Evolutionary conservation across 1,284 basidiomycete genomes (phyloP).

Genomic region (Volvariella surrecta): DNA sequence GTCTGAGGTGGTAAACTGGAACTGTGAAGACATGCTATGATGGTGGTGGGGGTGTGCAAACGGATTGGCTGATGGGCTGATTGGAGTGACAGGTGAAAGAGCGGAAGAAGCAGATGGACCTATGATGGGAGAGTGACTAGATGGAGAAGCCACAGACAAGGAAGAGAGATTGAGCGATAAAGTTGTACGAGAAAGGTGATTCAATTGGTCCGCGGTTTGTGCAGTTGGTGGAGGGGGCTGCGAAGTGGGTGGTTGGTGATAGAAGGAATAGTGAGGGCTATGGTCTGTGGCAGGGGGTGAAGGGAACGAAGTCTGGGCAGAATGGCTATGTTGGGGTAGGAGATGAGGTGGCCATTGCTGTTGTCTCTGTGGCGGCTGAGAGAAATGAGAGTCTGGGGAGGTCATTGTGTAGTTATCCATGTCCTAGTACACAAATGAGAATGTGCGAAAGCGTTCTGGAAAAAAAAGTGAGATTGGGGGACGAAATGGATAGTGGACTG

Average conservation of each 20-base stretch:
- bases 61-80: slow-evolving; percentile 38
- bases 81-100: slow-evolving; percentile 49
- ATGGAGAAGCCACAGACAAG: slow-evolving; percentile 54
- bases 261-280: slow-evolving; percentile 10
- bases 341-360: slow-evolving; percentile 22
- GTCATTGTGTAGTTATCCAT: slow-evolving; percentile 1
- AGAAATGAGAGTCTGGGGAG: not conserved
- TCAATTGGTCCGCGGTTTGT: slow-evolving; percentile 7
- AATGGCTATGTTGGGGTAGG: slow-evolving; percentile 9
- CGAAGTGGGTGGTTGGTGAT: slow-evolving; percentile 3
- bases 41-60: slow-evolving; percentile 15
- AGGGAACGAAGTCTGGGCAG: slow-evolving; percentile 15
- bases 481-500: too few species aligned
- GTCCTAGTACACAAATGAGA: not conserved
- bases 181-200: slow-evolving; percentile 9
- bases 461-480: too few species aligned
- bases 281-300: slow-evolving; percentile 19
- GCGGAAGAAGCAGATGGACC: slow-evolving; percentile 29
- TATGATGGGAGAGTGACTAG: slow-evolving; percentile 51
- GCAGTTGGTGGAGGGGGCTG: slow-evolving; percentile 7
- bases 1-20: slow-evolving; percentile 29
- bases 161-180: slow-evolving; percentile 63
- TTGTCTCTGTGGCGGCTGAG: slow-evolving; percentile 13
- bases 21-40: slow-evolving; percentile 24
- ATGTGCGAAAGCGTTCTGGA: too few species aligned